Evolutionary conservation across 352 stramenopile genomes (phyloP), one percentile per base, ranked within the genome.

Genomic region (Halophytophthora polymorphica): DNA sequence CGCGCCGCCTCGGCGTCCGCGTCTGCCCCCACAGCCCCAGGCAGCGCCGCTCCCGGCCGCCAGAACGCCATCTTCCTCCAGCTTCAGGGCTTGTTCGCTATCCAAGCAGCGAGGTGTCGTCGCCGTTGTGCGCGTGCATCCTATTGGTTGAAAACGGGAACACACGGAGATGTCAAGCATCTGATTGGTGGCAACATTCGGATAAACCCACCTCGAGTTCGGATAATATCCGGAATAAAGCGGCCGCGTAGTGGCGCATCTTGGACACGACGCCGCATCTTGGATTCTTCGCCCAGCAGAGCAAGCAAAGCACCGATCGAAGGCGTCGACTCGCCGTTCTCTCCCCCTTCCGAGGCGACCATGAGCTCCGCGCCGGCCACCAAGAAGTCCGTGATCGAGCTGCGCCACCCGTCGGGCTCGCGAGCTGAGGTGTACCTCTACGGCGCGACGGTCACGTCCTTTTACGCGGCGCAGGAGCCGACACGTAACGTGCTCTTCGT

Each of bases 401-500:
- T 92, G 58, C 73, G 52, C 45, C 81, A 92, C 54, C 58, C 69
- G 39, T 90, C 79, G 10, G 83, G 83, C 28, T 80, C 83, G 19
- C 76, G 69, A 49, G 80, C 78, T 6, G 61, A 89, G 44, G 72
- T 98, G 36, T 77, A 96, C 49, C 61, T 91, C n/a, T 98, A 91
- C 67, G 95, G 95, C 40, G 91, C 95, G 2, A 97, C 93, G 1
- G 71, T 98, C 13, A 95, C 86, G 23, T 80, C 77, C 4, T 98
- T 95, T 62, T 90, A 84, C 41, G 66, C 67, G 15, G 71, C 73
- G 18, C 58, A 78, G 19, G 74, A 88, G 44, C 79, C 85, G 21
- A 46, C 61, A 22, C 69, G 80, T 45, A 96, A 98, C 57, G 76
- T 94, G 61, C 74, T 99, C 22, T 98, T 98, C 61, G 17, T 98